Evolutionary conservation across 2,329 filamentous ascomycete genomes (phyloP).

Genomic region (Cordyceps javanica): DNA sequence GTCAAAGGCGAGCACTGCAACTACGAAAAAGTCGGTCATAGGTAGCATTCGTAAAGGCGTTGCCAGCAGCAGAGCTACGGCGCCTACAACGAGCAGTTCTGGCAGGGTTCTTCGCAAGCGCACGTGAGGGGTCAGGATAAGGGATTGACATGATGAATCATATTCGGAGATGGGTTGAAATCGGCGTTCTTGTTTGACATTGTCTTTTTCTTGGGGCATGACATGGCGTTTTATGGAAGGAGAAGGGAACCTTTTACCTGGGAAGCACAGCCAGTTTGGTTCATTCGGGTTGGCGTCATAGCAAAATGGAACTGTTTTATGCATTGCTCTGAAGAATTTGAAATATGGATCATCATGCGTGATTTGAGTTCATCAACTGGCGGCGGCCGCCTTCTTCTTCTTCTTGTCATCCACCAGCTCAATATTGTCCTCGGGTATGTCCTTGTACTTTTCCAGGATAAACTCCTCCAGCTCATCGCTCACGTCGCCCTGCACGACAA

Average conservation of each 20-base stretch:
- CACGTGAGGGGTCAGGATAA: constrained; percentile 24
- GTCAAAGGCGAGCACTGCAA: constrained; percentile 28
- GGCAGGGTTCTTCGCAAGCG: constrained; percentile 52
- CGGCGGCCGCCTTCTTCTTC: constrained; percentile 51
- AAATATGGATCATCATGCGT: background rate
- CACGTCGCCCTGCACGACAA: constrained; percentile 95
- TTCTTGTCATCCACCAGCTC: constrained; percentile 95
- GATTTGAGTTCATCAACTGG: background rate
- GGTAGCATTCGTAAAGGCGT: constrained; percentile 48
- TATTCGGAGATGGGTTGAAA: constrained; percentile 7
- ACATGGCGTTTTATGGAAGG: constrained; percentile 3
- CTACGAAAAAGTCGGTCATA: constrained; percentile 47
- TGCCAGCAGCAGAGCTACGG: constrained; percentile 33
- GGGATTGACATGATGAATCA: constrained; percentile 4
- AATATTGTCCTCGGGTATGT: constrained; percentile 91
- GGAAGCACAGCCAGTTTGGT: constrained; percentile 5
- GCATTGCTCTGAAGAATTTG: background rate
- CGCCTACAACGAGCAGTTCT: constrained; percentile 37
- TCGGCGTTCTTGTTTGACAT: constrained; percentile 7
- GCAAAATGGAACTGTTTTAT: constrained; percentile 7
- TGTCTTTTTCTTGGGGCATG: background rate
- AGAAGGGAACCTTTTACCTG: background rate
- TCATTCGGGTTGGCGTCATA: constrained; percentile 2
- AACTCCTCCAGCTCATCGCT: constrained; percentile 93
- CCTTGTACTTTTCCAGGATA: constrained; percentile 78